Conservation (phyloP, 345 rosid genomes). For the Orychophragmus violaceus region DNA sequence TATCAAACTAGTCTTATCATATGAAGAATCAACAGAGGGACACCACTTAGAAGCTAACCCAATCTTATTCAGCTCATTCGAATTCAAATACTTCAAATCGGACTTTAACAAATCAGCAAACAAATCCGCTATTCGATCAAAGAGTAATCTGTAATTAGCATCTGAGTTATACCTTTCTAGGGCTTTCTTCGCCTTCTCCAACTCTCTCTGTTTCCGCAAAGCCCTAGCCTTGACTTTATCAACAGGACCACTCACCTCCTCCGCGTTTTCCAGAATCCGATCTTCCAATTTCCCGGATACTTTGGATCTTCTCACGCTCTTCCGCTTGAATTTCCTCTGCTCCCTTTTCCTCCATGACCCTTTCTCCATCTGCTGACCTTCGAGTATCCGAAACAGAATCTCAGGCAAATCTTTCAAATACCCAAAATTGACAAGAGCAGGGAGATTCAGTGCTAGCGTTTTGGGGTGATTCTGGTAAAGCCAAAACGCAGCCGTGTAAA, state of each 20-base stretch:
- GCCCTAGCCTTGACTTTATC: slow-evolving; percentile 22
- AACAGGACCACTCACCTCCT: neutral
- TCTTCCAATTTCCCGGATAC: slow-evolving; percentile 20
- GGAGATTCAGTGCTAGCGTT: slow-evolving; percentile 50
- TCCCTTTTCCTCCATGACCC: slow-evolving; percentile 12
- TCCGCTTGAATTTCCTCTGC: slow-evolving; percentile 29
- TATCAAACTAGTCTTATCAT: slow-evolving; percentile 26
- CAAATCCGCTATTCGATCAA: slow-evolving; percentile 20
- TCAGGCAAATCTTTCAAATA: slow-evolving; percentile 61
- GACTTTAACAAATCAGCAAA: slow-evolving; percentile 25
- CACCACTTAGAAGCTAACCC: slow-evolving; percentile 34
- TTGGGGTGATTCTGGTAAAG: slow-evolving; percentile 48
- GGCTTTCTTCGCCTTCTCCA: slow-evolving; percentile 23
- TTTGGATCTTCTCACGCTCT: slow-evolving; percentile 27
- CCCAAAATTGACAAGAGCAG: slow-evolving; percentile 40
- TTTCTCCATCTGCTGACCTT: slow-evolving; percentile 38
- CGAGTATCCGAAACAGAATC: slow-evolving; percentile 52
- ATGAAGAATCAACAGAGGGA: slow-evolving; percentile 31
- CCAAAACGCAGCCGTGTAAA: slow-evolving; percentile 50
- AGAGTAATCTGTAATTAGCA: slow-evolving; percentile 12
- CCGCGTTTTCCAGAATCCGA: slow-evolving; percentile 36
- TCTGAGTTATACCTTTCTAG: slow-evolving; percentile 22
- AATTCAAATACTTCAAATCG: slow-evolving; percentile 23
- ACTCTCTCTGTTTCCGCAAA: slow-evolving; percentile 24
- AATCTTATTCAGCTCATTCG: slow-evolving; percentile 13